Conservation (phyloP, 768 basidiomycete genomes). For the Kockovaella imperatae region DNA sequence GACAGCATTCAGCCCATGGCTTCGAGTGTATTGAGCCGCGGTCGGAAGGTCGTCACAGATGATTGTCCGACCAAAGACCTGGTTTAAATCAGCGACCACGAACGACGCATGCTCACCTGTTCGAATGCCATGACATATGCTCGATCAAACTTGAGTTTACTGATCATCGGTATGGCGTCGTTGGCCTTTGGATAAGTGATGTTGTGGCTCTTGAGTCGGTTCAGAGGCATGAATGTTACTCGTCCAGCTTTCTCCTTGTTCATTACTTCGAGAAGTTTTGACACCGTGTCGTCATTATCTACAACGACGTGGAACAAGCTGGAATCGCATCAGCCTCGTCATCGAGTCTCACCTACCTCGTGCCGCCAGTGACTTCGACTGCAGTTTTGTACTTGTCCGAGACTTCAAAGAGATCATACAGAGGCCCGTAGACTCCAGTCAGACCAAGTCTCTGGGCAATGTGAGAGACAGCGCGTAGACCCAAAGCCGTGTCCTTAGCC, state of each 20-base stretch:
- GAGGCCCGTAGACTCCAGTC: constrained; percentile 81
- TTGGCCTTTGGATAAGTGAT: constrained; percentile 52
- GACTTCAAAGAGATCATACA: constrained; percentile 89
- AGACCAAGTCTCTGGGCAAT: constrained; percentile 70
- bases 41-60: constrained; percentile 87
- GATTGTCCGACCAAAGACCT: constrained; percentile 91
- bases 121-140: constrained; percentile 74
- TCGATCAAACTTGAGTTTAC: constrained; percentile 69
- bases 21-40: constrained; percentile 88
- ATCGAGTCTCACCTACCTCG: constrained; percentile 55
- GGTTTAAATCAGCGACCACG: background rate
- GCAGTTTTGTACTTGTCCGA: constrained; percentile 87
- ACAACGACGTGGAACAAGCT: constrained; percentile 97
- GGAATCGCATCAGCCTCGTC: constrained; percentile 5
- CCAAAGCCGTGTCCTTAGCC: constrained; percentile 78
- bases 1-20: constrained; percentile 90
- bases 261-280: constrained; percentile 86
- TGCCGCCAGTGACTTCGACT: constrained; percentile 89
- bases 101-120: constrained; percentile 49
- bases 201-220: constrained; percentile 69
- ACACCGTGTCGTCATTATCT: constrained; percentile 89
- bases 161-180: constrained; percentile 55
- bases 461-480: constrained; percentile 73
- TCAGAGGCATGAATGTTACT: constrained; percentile 97
- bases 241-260: constrained; percentile 85